Conservation (phyloP, 148 eudicot genomes). For the Rhododendron simsii region DNA sequence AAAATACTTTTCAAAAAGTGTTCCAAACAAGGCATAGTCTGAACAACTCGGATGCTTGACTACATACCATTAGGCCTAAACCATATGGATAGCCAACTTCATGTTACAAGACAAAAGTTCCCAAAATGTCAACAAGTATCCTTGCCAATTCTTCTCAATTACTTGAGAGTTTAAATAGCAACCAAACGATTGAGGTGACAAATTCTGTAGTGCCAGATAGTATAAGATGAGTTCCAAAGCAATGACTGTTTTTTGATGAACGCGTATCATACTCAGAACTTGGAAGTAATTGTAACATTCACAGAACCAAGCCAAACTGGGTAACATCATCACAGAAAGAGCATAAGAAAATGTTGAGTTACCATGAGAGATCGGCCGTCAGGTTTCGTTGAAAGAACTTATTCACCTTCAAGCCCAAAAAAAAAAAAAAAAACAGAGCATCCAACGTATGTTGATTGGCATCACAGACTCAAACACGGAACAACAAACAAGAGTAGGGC, state of each 20-base stretch:
- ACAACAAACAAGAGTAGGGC: background rate
- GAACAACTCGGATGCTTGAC: background rate
- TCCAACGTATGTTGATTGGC: background rate
- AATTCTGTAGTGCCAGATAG: background rate
- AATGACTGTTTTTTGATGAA: background rate
- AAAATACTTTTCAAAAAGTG: too few species aligned
- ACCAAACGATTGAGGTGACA: background rate
- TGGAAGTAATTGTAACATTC: background rate
- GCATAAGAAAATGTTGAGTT: background rate
- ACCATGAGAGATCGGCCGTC: background rate
- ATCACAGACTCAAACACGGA: background rate
- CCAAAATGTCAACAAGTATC: background rate
- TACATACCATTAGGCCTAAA: background rate
- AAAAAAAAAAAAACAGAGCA: background rate
- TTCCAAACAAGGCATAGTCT: too few species aligned
- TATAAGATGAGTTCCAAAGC: background rate
- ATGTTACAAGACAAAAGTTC: background rate
- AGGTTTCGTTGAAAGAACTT: background rate
- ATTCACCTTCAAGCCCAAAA: background rate
- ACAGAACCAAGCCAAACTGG: background rate
- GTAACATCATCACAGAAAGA: background rate
- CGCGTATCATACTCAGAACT: background rate
- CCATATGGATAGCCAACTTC: background rate
- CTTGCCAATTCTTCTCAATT: too few species aligned
- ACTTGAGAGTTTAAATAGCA: background rate